Conservation (phyloP, 306 rosid genomes). For the Quercus rubra region DNA sequence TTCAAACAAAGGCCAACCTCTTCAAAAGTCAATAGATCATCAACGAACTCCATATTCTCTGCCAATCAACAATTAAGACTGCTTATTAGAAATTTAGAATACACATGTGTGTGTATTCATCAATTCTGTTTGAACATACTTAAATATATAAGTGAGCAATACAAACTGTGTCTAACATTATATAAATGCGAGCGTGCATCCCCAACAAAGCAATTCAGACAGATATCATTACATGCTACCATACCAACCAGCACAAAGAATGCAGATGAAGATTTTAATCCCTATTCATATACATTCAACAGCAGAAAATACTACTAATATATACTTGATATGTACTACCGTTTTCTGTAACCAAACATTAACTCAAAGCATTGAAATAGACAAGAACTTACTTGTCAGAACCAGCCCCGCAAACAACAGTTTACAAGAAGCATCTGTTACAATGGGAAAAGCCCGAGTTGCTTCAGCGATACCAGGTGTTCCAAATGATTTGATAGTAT, state of each 20-base stretch:
- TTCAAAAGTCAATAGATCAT: conserved; percentile 73
- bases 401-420: conserved; percentile 66
- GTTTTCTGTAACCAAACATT: neutral
- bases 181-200: neutral
- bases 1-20: conserved; percentile 73
- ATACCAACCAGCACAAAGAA: neutral
- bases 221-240: neutral
- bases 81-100: neutral
- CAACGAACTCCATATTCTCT: conserved; percentile 93
- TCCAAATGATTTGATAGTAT: conserved; percentile 39
- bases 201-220: neutral
- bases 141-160: conserved; percentile 3
- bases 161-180: conserved; percentile 7
- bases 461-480: conserved; percentile 48
- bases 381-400: conserved; percentile 56
- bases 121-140: neutral
- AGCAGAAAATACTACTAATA: neutral
- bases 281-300: neutral
- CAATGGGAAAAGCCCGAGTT: conserved; percentile 55
- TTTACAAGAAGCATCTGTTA: conserved; percentile 37
- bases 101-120: neutral
- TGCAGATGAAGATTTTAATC: neutral
- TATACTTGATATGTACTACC: neutral
- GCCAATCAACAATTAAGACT: conserved; percentile 32
- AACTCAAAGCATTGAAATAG: conserved; percentile 4